Base-by-base conservation (phyloP, 2,329 filamentous ascomycete genomes). In the Colletotrichum lini region DNA sequence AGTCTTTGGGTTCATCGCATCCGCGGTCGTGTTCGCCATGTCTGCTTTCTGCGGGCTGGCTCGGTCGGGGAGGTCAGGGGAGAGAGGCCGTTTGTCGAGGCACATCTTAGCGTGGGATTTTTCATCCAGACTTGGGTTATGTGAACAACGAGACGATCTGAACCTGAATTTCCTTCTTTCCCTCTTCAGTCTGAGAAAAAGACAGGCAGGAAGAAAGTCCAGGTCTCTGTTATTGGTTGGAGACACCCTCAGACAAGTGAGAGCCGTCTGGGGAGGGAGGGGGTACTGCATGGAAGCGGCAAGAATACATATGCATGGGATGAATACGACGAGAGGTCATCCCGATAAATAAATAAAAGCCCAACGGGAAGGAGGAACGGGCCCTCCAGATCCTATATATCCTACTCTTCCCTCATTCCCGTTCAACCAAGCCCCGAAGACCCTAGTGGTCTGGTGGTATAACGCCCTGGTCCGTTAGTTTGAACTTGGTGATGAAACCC, bases 401-500 rank as follows among this genome's bases (percentile, higher is more conserved):
- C 8, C 18, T 18, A 21, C 16, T 18, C 15, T 18, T 12, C 30
- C 23, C 16, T 49, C 18, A 3, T 16, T 35, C 18, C 26, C 21
- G 9, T 13, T 38, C 56, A 57, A 35, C 42, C 56, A 61, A 57
- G 63, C 63, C 63, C 35, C 30, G 18, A 38, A 60, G 56, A 30
- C 21, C 56, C n/a, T n/a, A 23, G n/a, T 61, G 67, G 56, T 23
- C 49, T n/a, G 38, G 63, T 30, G 56, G 56, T 61, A 67, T 49
- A 61, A 61, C 63, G 35, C 56, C 42, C 42, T 54, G 53, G 26
- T 47, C 47, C 63, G 54, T 56, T 49, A 50, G 35, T 67, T 30
- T 56, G 67, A 70, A 61, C 47, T 56, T 67, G 54, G 49, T 60
- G 30, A 67, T 54, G 23, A 44, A 61, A 70, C 60, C 26, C n/a